A percentile compares a stretch with the other conserved stretches of the same genome.
Evolutionary conservation across 441 rosid genomes (phyloP).

Genomic region (Corymbia citriodora): DNA sequence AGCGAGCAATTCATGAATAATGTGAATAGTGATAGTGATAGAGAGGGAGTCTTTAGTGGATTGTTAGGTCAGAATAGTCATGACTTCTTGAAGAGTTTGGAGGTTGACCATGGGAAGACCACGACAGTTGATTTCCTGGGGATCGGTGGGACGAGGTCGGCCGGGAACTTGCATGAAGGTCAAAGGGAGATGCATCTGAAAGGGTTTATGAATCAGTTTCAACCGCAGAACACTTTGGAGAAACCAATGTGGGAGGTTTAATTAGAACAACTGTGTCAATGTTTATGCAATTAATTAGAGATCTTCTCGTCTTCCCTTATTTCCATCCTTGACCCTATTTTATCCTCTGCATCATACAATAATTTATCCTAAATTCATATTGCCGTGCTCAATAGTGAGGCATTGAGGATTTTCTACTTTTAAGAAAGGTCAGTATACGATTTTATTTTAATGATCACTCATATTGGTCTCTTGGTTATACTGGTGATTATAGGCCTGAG

Average conservation of each 20-base stretch:
- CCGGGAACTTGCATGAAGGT: conserved; percentile 21
- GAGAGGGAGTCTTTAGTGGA: conserved; percentile 18
- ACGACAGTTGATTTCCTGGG: conserved; percentile 69
- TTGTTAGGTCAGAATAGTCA: conserved; percentile 21
- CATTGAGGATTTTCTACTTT: background rate
- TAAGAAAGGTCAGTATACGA: background rate
- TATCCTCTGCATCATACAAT: background rate
- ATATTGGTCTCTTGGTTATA: background rate
- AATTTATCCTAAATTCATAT: background rate
- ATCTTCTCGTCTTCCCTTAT: background rate
- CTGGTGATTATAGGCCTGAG: background rate
- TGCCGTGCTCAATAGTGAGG: conserved; percentile 10
- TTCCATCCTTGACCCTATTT: background rate
- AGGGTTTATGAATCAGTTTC: conserved; percentile 23
- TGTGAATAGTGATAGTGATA: background rate
- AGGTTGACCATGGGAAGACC: conserved; percentile 17
- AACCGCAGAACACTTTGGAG: conserved; percentile 23
- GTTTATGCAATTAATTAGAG: background rate
- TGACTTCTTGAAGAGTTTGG: conserved; percentile 20
- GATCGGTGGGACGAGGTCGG: conserved; percentile 29
- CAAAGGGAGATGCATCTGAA: conserved; percentile 4
- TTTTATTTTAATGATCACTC: background rate
- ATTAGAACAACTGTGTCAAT: background rate
- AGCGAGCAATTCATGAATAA: conserved; percentile 18
- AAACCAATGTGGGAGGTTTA: conserved; percentile 40